phyloP scores from a whole-genome alignment of 2,329 filamentous ascomycete genomes.

The Periconia macrospinosa region DNA sequence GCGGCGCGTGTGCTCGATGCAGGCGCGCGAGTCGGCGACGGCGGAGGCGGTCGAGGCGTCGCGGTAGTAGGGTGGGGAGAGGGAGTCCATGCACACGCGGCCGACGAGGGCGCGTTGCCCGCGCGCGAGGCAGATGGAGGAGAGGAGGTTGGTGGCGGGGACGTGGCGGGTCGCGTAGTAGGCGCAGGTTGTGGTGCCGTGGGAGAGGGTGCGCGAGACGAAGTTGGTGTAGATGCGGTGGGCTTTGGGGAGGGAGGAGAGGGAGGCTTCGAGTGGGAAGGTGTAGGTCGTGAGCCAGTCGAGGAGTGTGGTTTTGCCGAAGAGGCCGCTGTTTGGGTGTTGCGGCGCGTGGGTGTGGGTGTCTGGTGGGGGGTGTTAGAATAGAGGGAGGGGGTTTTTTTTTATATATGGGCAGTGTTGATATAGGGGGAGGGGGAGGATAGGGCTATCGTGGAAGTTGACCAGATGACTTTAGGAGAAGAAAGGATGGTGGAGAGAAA shows the following conservation, averaged over 20 bases:
- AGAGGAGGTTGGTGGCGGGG: conserved; percentile 84
- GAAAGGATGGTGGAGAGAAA: conserved; percentile 3
- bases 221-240: conserved; percentile 74
- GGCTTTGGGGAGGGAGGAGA: conserved; percentile 66
- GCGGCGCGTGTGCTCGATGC: conserved; percentile 59
- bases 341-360: conserved; percentile 95
- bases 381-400: neutral
- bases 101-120: conserved; percentile 92
- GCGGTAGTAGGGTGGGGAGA: conserved; percentile 76
- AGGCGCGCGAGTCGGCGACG: conserved; percentile 53
- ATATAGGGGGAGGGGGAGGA: too few species aligned
- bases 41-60: conserved; percentile 67
- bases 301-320: conserved; percentile 88
- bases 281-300: conserved; percentile 95
- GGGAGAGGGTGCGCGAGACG: conserved; percentile 76
- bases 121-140: conserved; percentile 73
- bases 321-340: conserved; percentile 91
- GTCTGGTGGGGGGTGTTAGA: conserved; percentile 44
- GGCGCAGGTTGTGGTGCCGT: conserved; percentile 92
- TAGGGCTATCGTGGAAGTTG: neutral
- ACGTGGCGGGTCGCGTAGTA: conserved; percentile 94
- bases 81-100: conserved; percentile 87
- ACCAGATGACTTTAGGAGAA: neutral
- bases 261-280: conserved; percentile 84
- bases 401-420: too few species aligned